Conservation (phyloP, 1,284 basidiomycete genomes). For the Pascua sp. region DNA sequence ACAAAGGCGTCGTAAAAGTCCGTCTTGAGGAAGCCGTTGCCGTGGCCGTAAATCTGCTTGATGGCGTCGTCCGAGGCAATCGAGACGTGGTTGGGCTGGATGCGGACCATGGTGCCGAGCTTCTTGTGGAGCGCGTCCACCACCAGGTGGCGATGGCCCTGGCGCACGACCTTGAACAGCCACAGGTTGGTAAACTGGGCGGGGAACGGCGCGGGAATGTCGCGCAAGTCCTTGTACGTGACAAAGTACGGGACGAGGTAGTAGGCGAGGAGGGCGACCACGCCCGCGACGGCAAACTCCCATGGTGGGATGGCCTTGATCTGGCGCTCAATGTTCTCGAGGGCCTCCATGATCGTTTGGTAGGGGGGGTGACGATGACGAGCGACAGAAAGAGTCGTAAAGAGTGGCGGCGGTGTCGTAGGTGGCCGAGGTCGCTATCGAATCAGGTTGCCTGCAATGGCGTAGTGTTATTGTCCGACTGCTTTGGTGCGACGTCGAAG, state of each 20-base stretch:
- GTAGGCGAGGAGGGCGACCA: slow-evolving; percentile 5
- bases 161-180: slow-evolving; percentile 63
- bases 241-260: slow-evolving; percentile 20
- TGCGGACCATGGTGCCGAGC: slow-evolving; percentile 74
- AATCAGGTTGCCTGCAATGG: too few species aligned
- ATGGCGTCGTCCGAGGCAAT: slow-evolving; percentile 75
- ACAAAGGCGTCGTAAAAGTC: slow-evolving; percentile 71
- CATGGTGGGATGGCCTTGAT: too few species aligned
- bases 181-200: slow-evolving; percentile 75
- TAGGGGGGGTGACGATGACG: too few species aligned
- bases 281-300: background rate
- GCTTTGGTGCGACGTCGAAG: too few species aligned
- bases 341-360: too few species aligned
- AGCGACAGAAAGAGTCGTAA: too few species aligned
- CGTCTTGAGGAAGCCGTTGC: slow-evolving; percentile 71
- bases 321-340: too few species aligned
- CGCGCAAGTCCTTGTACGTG: slow-evolving; percentile 10
- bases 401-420: too few species aligned
- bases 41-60: slow-evolving; percentile 66
- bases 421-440: too few species aligned
- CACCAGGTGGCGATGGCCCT: slow-evolving; percentile 69
- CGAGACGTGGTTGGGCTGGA: slow-evolving; percentile 82
- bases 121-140: slow-evolving; percentile 73
- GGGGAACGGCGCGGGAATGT: slow-evolving; percentile 64
- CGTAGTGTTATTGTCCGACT: too few species aligned